These are phyloP conservation scores for Triticum timopheevii DNA, from an alignment of 176 grass and related monocot species.

Conservation along the genomic window DNA sequence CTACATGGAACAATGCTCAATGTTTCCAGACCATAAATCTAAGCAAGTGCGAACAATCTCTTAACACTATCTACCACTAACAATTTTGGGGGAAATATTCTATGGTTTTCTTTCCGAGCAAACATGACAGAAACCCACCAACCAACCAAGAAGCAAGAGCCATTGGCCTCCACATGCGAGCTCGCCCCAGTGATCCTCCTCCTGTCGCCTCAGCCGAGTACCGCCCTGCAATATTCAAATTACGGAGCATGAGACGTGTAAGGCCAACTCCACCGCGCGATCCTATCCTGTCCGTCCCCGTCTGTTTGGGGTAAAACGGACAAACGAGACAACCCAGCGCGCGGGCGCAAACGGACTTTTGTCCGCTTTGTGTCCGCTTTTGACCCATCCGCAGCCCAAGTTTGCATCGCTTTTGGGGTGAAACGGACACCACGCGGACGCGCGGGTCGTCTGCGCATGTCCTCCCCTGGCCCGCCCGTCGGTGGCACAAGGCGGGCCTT, in stretches of 20 bases:
- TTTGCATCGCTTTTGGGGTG: no score
- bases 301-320: no score
- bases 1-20: constrained; percentile 15
- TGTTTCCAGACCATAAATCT: constrained; percentile 27
- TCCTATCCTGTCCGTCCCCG: no score
- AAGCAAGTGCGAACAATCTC: neutral
- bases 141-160: constrained; percentile 25
- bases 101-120: constrained; percentile 12
- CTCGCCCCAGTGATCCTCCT: neutral
- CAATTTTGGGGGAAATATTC: constrained; percentile 3
- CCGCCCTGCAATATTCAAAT: constrained; percentile 44
- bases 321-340: no score
- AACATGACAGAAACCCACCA: neutral
- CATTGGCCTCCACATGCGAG: constrained; percentile 34
- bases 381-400: no score
- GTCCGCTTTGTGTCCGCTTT: no score
- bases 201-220: neutral
- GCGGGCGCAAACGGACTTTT: no score
- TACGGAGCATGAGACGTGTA: constrained; percentile 28
- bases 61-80: neutral
- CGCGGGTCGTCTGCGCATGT: no score
- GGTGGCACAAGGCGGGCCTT: no score
- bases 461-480: no score
- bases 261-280: no score
- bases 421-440: no score